Evolutionary conservation across 495 filamentous ascomycete species (phyloP).

Genomic region (Pseudevernia furfuracea): DNA sequence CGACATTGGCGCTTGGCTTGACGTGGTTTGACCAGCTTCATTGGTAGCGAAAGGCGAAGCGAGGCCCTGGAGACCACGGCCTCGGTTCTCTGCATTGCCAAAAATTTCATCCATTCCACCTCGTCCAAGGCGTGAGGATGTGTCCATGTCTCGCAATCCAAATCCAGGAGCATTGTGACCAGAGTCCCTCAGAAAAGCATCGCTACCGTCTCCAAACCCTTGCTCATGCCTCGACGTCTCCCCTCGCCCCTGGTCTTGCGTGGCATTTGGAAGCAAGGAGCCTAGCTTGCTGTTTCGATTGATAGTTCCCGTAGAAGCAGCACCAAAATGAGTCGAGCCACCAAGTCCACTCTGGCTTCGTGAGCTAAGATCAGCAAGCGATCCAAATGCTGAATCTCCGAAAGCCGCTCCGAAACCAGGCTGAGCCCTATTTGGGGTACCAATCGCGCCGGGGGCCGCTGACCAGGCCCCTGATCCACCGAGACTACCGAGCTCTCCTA

Average conservation of each 20-base stretch:
- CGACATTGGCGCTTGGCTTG: conserved; percentile 20
- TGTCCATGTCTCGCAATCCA: conserved; percentile 49
- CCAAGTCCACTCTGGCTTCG: conserved; percentile 53
- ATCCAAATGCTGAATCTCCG: conserved; percentile 63
- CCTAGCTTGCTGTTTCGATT: conserved; percentile 76
- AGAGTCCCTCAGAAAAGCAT: conserved; percentile 14
- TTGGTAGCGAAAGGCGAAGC: conserved; percentile 20
- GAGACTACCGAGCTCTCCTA: conserved; percentile 52
- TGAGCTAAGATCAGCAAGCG: conserved; percentile 66
- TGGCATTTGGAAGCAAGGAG: conserved; percentile 75
- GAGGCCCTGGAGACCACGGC: conserved; percentile 15
- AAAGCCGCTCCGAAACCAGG: conserved; percentile 59
- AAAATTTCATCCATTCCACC: conserved; percentile 49
- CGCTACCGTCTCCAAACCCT: conserved; percentile 31
- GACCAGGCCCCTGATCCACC: conserved; percentile 44
- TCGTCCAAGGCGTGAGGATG: conserved; percentile 51
- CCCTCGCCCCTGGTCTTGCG: conserved; percentile 77
- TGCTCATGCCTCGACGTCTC: conserved; percentile 46
- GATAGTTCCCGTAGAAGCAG: conserved; percentile 46
- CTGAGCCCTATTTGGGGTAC: conserved; percentile 72
- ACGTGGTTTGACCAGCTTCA: conserved; percentile 13
- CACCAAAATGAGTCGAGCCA: conserved; percentile 48
- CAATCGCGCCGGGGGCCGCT: conserved; percentile 48
- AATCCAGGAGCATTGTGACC: conserved; percentile 47
- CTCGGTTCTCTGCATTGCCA: conserved; percentile 36